A percentile compares a stretch with the other conserved stretches of the same genome.
Conservation (phyloP, 805 yeast species). For the Metschnikowia arizonensis region DNA sequence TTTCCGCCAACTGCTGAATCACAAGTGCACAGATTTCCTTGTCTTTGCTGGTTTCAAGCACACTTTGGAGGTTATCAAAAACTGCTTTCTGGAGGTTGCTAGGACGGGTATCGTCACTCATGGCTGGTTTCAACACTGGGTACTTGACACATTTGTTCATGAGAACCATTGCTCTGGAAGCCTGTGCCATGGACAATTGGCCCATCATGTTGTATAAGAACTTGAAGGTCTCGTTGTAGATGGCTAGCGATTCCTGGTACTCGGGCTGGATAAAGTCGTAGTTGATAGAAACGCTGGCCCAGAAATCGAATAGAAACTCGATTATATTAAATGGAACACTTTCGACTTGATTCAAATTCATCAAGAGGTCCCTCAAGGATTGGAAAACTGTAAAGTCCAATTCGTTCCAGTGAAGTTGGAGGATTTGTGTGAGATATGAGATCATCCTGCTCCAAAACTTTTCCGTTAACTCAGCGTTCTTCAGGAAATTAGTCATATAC, state of each 20-base stretch:
- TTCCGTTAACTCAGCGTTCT: slow-evolving; percentile 16
- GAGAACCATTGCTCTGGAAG: slow-evolving; percentile 51
- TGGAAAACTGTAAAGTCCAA: slow-evolving; percentile 55
- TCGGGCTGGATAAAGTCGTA: slow-evolving; percentile 38
- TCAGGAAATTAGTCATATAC: slow-evolving; percentile 41
- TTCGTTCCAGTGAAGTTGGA: slow-evolving; percentile 43
- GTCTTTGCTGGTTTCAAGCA: slow-evolving; percentile 24
- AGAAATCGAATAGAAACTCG: slow-evolving; percentile 46
- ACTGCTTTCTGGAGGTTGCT: slow-evolving; percentile 64
- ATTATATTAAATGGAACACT: slow-evolving; percentile 22
- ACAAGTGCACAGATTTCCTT: slow-evolving; percentile 39
- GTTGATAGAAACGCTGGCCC: slow-evolving; percentile 41
- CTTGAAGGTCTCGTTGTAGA: slow-evolving; percentile 51
- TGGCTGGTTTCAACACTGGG: slow-evolving; percentile 62
- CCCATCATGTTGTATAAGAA: slow-evolving; percentile 40
- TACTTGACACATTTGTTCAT: slow-evolving; percentile 66
- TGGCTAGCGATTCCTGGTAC: slow-evolving; percentile 62
- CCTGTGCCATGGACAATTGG: slow-evolving; percentile 29
- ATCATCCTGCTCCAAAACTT: slow-evolving; percentile 57
- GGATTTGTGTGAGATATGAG: slow-evolving; percentile 41
- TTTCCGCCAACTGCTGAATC: slow-evolving; percentile 50
- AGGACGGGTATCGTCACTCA: slow-evolving; percentile 46
- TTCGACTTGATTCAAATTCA: slow-evolving; percentile 21
- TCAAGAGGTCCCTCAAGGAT: slow-evolving; percentile 47
- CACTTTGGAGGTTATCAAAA: slow-evolving; percentile 40